phyloP scores from a whole-genome alignment of 1,139 yeast species.

The Candida neerlandica region DNA sequence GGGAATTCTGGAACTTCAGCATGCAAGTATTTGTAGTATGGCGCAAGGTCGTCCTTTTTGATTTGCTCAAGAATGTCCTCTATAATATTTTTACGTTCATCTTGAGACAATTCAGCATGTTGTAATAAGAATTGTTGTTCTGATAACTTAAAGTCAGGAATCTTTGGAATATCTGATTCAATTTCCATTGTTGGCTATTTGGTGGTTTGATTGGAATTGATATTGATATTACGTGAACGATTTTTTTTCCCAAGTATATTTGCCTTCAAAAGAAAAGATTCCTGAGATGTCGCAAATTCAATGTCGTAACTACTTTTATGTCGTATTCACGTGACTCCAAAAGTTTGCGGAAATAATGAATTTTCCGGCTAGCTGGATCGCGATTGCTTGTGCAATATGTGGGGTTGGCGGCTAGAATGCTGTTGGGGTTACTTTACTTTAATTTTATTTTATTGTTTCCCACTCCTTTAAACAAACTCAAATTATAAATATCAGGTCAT shows the following conservation, averaged over 20 bases:
- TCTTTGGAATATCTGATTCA: slow-evolving; percentile 55
- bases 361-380: not conserved
- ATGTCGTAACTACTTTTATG: not conserved
- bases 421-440: slow-evolving; percentile 2
- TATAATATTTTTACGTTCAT: slow-evolving; percentile 39
- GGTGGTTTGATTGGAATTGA: not conserved
- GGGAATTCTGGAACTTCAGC: slow-evolving; percentile 48
- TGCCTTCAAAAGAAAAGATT: slow-evolving; percentile 1
- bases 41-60: slow-evolving; percentile 68
- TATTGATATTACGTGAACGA: not conserved
- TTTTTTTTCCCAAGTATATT: not conserved
- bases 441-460: not conserved
- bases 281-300: not conserved
- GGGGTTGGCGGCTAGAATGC: not conserved
- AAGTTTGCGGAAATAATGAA: not conserved
- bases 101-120: slow-evolving; percentile 28
- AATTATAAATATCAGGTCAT: slow-evolving; percentile 3
- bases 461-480: not conserved
- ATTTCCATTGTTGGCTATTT: slow-evolving; percentile 30
- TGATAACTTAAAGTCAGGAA: slow-evolving; percentile 81
- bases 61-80: slow-evolving; percentile 56
- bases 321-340: not conserved
- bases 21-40: slow-evolving; percentile 76
- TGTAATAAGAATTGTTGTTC: slow-evolving; percentile 72
- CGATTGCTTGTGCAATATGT: not conserved